These are phyloP conservation scores for Cutaneotrichosporon spelunceum DNA, from an alignment of 1,284 basidiomycete species.

Conservation along the genomic window DNA sequence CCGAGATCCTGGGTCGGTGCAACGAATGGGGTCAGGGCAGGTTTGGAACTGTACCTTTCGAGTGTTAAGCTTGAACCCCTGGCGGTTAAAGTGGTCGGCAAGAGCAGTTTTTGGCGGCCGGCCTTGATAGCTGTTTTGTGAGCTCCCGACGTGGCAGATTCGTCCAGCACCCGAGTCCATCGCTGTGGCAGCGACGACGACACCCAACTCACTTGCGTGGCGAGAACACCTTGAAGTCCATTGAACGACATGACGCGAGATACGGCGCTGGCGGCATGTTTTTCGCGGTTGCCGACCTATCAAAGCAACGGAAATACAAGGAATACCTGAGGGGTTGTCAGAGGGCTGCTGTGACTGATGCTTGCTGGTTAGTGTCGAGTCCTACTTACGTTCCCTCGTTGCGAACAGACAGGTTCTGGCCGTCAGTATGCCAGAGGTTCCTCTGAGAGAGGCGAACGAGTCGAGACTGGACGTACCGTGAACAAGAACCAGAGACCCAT, in stretches of 20 bases:
- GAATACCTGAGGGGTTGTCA: constrained; percentile 28
- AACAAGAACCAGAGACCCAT: constrained; percentile 47
- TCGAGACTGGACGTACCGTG: constrained; percentile 26
- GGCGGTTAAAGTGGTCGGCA: constrained; percentile 45
- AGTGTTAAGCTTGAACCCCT: constrained; percentile 49
- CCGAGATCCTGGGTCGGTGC: background rate
- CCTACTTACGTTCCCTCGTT: constrained; percentile 40
- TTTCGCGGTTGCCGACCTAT: constrained; percentile 30
- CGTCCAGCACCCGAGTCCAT: background rate
- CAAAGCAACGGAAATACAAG: constrained; percentile 40
- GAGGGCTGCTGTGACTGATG: background rate
- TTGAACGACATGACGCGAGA: constrained; percentile 31
- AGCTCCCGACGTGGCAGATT: background rate
- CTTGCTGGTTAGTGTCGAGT: background rate
- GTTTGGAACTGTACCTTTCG: constrained; percentile 34
- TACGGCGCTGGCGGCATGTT: constrained; percentile 20
- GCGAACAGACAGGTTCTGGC: constrained; percentile 42
- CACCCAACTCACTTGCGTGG: constrained; percentile 38
- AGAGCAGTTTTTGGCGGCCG: constrained; percentile 42
- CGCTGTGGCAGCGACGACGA: background rate
- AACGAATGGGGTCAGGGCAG: background rate
- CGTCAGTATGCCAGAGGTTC: background rate
- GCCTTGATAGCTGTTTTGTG: constrained; percentile 37
- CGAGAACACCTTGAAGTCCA: constrained; percentile 42
- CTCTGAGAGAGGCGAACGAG: background rate